Conservation (phyloP, 176 grass and related monocot genomes). For the Ampelocalamus luodianensis region DNA sequence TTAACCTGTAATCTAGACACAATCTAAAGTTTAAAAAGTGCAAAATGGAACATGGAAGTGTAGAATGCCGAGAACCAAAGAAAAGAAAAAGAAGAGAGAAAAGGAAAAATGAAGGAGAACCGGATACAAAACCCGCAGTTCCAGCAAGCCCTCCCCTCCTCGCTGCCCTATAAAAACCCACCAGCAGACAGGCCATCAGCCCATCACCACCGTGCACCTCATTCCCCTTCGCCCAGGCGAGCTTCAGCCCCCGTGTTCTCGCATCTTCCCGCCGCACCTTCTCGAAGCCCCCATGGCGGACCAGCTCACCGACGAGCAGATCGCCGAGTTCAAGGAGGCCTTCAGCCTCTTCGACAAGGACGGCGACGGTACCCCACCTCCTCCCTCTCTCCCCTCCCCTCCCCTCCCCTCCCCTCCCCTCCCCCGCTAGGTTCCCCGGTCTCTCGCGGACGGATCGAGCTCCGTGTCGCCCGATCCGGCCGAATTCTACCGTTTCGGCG, state of each 20-base stretch:
- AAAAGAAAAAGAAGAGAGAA: neutral
- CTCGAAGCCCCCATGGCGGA: constrained; percentile 69
- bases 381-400: too few relatives aligned
- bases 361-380: constrained; percentile 63
- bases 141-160: neutral
- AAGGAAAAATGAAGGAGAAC: neutral
- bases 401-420: neutral
- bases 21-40: neutral
- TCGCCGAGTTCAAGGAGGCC: constrained; percentile 91
- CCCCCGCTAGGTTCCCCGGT: neutral
- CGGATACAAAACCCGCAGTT: constrained; percentile 39
- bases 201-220: neutral
- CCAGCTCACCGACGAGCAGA: constrained; percentile 88
- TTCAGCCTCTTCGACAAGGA: constrained; percentile 99
- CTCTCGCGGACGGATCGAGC: constrained; percentile 34
- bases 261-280: neutral
- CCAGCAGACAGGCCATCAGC: neutral
- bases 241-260: neutral
- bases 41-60: neutral
- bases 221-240: constrained; percentile 21
- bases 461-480: constrained; percentile 27
- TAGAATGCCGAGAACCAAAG: constrained; percentile 3
- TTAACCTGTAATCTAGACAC: too few relatives aligned
- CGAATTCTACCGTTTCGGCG: neutral
- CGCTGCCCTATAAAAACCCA: constrained; percentile 45